A percentile compares a stretch with the other conserved stretches of the same genome.
phyloP scores from a whole-genome alignment of 768 basidiomycete genomes.

The Crepidotus variabilis region DNA sequence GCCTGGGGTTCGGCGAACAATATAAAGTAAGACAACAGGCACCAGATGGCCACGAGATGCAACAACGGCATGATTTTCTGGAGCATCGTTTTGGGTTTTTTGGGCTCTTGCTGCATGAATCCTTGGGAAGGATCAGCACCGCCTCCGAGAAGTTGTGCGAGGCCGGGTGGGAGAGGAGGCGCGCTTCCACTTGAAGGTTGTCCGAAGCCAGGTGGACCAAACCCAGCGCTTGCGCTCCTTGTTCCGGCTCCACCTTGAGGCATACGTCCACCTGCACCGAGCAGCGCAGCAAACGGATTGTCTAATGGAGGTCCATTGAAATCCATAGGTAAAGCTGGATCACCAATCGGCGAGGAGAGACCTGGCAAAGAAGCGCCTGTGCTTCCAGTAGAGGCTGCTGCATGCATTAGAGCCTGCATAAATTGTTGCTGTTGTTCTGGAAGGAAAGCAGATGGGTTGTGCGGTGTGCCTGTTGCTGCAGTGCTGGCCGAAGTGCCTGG shows the following conservation, averaged over 20 bases:
- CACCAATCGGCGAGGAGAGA: slow-evolving; percentile 20
- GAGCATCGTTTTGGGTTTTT: slow-evolving; percentile 36
- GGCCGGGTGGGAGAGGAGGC: not conserved
- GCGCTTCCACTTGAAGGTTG: slow-evolving; percentile 3
- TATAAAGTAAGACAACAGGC: slow-evolving; percentile 63
- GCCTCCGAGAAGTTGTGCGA: not conserved
- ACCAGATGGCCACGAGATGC: slow-evolving; percentile 64
- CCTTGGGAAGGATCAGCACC: slow-evolving; percentile 2
- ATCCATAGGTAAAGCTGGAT: slow-evolving; percentile 20
- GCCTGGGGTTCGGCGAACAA: slow-evolving; percentile 58
- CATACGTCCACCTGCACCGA: slow-evolving; percentile 21
- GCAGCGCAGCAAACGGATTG: slow-evolving; percentile 46
- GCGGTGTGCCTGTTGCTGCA: slow-evolving; percentile 10
- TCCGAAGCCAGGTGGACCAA: slow-evolving; percentile 17
- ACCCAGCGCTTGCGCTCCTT: slow-evolving; percentile 19
- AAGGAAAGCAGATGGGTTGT: slow-evolving; percentile 62
- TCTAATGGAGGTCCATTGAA: slow-evolving; percentile 28
- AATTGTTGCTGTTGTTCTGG: slow-evolving; percentile 67
- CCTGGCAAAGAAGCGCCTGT: slow-evolving; percentile 11
- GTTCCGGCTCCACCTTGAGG: slow-evolving; percentile 11
- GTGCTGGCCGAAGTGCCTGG: slow-evolving; percentile 6
- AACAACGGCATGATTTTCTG: slow-evolving; percentile 65
- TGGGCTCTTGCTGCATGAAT: slow-evolving; percentile 12
- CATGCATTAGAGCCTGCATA: slow-evolving; percentile 57
- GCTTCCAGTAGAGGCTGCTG: slow-evolving; percentile 21